phyloP scores from a whole-genome alignment of 1,284 basidiomycete species.

The Marasmius oreades region DNA sequence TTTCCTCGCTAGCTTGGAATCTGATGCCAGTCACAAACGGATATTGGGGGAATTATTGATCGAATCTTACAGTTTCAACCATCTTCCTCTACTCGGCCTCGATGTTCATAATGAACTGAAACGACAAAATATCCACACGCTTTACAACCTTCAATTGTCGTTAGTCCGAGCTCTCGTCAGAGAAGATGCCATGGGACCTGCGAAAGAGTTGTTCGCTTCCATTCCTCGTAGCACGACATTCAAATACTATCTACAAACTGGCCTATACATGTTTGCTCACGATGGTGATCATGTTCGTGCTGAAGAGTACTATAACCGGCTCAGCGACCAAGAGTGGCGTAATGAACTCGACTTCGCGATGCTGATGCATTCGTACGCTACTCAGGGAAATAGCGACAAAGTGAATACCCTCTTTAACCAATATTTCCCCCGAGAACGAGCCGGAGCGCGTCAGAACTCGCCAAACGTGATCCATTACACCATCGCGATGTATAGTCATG shows the following conservation, averaged over 20 bases:
- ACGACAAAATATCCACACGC: conserved; percentile 29
- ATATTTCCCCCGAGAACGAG: conserved; percentile 40
- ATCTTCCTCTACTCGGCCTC: conserved; percentile 36
- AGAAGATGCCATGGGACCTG: conserved; percentile 35
- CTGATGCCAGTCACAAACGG: conserved; percentile 25
- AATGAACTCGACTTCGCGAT: conserved; percentile 33
- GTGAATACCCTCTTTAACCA: conserved; percentile 51
- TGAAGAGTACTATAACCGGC: conserved; percentile 38
- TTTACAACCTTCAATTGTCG: conserved; percentile 26
- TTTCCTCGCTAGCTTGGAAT: conserved; percentile 29
- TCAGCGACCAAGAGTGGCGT: conserved; percentile 30
- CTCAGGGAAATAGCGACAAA: conserved; percentile 36
- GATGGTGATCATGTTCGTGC: conserved; percentile 46
- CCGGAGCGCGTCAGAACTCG: conserved; percentile 23
- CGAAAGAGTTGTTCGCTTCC: conserved; percentile 39
- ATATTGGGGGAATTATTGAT: conserved; percentile 39
- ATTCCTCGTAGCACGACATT: conserved; percentile 21
- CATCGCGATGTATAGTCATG: conserved; percentile 54
- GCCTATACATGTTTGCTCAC: conserved; percentile 48
- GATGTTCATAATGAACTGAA: conserved; percentile 41
- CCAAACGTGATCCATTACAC: conserved; percentile 53
- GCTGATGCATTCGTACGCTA: conserved; percentile 54
- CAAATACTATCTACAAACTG: conserved; percentile 37
- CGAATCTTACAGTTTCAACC: conserved; percentile 30
- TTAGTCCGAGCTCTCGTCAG: conserved; percentile 46